These are phyloP conservation scores for Adenanthera pavonina DNA, from an alignment of 306 rosid genomes.

Conservation along the genomic window DNA sequence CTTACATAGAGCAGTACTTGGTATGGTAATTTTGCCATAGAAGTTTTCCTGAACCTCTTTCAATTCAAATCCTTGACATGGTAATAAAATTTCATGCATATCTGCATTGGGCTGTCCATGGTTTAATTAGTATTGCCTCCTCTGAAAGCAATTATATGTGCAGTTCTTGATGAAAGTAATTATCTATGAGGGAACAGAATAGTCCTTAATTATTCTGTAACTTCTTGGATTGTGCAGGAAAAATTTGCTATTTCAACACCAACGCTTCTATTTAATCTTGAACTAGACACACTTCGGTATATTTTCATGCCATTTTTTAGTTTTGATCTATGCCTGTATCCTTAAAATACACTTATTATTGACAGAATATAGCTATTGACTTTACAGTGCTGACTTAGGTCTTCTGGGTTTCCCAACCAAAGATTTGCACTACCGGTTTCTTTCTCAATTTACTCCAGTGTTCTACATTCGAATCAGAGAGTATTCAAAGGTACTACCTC, in stretches of 20 bases:
- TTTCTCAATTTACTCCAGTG: slow-evolving; percentile 89
- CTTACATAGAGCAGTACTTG: slow-evolving; percentile 90
- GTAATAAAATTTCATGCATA: slow-evolving; percentile 10
- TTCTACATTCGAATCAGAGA: slow-evolving; percentile 91
- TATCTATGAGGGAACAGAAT: slow-evolving; percentile 19
- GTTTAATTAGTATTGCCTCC: slow-evolving; percentile 30
- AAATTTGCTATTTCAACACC: slow-evolving; percentile 79
- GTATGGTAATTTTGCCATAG: slow-evolving; percentile 63
- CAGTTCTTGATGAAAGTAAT: slow-evolving; percentile 23
- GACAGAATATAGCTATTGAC: slow-evolving; percentile 46
- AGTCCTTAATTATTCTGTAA: slow-evolving; percentile 32
- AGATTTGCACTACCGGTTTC: slow-evolving; percentile 95
- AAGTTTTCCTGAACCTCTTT: slow-evolving; percentile 38
- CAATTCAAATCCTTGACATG: slow-evolving; percentile 30
- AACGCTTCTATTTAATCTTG: slow-evolving; percentile 86
- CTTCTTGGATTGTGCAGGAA: slow-evolving; percentile 71
- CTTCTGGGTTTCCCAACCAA: slow-evolving; percentile 85
- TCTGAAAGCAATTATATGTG: slow-evolving; percentile 6
- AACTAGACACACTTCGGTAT: slow-evolving; percentile 93
- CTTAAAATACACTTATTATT: slow-evolving; percentile 37
- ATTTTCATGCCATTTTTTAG: slow-evolving; percentile 20
- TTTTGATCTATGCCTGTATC: slow-evolving; percentile 30
- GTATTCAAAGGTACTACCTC: slow-evolving; percentile 74
- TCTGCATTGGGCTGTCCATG: slow-evolving; percentile 31
- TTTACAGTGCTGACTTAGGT: slow-evolving; percentile 97